A percentile compares a stretch with the other conserved stretches of the same genome.
These are phyloP conservation scores for Diospyros lotus DNA, from an alignment of 148 eudicot genomes.

Conservation along the genomic window DNA sequence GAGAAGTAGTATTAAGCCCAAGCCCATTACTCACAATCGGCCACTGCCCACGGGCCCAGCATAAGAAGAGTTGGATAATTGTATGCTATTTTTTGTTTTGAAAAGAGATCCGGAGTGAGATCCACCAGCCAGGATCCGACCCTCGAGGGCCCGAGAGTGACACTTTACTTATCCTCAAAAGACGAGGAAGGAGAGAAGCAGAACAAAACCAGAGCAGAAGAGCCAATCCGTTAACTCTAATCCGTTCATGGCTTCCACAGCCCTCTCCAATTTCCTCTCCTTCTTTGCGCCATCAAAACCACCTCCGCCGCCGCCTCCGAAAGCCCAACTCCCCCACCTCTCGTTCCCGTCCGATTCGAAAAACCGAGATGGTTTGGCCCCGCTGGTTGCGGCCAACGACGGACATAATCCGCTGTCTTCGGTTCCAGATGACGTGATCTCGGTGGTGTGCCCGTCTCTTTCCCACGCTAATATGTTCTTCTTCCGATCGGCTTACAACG, in stretches of 20 bases:
- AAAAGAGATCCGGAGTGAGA: background rate
- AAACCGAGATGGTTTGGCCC: slow-evolving; percentile 9
- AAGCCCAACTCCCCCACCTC: slow-evolving; percentile 15
- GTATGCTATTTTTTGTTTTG: background rate
- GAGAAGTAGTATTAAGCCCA: no score
- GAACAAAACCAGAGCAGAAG: background rate
- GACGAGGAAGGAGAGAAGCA: background rate
- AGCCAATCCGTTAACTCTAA: background rate
- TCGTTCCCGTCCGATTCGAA: slow-evolving; percentile 15
- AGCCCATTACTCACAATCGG: no score
- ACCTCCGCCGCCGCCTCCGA: slow-evolving; percentile 13
- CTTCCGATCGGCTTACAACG: slow-evolving; percentile 60
- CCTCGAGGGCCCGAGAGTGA: background rate
- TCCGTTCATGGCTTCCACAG: slow-evolving; percentile 50
- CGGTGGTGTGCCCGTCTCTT: slow-evolving; percentile 63
- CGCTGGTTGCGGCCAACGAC: background rate
- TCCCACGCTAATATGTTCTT: slow-evolving; percentile 55
- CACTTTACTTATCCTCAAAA: background rate
- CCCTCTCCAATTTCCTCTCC: slow-evolving; percentile 52
- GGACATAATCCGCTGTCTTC: slow-evolving; percentile 6
- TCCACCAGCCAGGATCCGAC: slow-evolving; percentile 5
- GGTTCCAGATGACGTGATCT: slow-evolving; percentile 33
- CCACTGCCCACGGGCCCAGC: no score
- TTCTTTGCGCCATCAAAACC: slow-evolving; percentile 45
- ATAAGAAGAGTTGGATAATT: background rate